Evolutionary conservation across 768 basidiomycete species (phyloP), one percentile per base, ranked within the genome.

Genomic region (Coprinopsis cinerea): DNA sequence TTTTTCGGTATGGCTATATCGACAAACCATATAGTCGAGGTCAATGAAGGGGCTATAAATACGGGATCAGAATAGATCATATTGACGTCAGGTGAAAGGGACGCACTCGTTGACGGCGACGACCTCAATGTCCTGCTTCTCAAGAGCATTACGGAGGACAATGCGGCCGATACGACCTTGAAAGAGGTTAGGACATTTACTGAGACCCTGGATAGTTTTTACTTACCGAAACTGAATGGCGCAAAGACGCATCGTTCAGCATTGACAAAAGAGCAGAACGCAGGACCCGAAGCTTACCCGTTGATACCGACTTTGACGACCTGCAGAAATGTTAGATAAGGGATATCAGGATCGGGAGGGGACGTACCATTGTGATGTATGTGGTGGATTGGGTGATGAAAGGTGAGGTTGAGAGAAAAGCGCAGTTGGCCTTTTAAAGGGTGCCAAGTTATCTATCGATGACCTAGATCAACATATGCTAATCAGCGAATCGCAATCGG

Each of bases 81-180:
- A 22, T 40, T n/a, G 36, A 18, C 20, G 20, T 18, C 17, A 15
- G 35, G 45, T 10, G 28, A 11, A 20, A 34, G 20, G 11, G 3
- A 64, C 91, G 61, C 60, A 94, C 90, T 95, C 92, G 77, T 98
- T 97, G 62, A 98, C 70, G 51, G 93, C 93, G 56, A 93, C 84
- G 64, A 99, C 82, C n/a, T 92, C 73, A 64, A 93, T 77, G 47
- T 83, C 82, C 48, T 74, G 67, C 63, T 79, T 71, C 58, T 81
- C 73, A 59, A 96, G 77, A 45, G 94, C 93, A 77, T 97, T 97
- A 60, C 96, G 88, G 70, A 88, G 77, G 57, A 98, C 96, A 68
- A 98, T 95, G 72, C 96, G 95, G 69, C 96, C 95, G 66, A 98
- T 98, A 78, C 96, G 95, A 78, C 95, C 95, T 92, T 48, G 10